phyloP scores from a whole-genome alignment of 768 basidiomycete genomes.

The Suillus spraguei region DNA sequence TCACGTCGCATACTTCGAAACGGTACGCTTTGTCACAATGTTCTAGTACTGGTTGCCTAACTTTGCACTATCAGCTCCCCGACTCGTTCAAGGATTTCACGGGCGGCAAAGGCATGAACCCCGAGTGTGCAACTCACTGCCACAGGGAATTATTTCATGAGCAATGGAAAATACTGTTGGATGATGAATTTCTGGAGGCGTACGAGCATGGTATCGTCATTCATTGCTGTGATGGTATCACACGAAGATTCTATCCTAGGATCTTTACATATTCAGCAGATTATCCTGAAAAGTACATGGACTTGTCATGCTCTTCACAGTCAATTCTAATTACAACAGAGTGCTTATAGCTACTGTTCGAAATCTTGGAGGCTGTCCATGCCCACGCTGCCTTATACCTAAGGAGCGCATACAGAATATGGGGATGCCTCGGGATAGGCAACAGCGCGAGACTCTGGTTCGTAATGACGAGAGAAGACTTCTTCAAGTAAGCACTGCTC shows the following conservation, averaged over 20 bases:
- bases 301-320: slow-evolving; percentile 18
- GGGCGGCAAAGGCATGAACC: slow-evolving; percentile 1
- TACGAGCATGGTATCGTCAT: slow-evolving; percentile 22
- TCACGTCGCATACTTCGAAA: slow-evolving; percentile 19
- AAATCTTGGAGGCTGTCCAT: slow-evolving; percentile 16
- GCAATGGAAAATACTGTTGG: slow-evolving; percentile 16
- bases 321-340: background rate
- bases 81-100: slow-evolving; percentile 9
- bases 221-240: slow-evolving; percentile 17
- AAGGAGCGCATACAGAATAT: slow-evolving; percentile 10
- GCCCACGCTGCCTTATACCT: slow-evolving; percentile 19
- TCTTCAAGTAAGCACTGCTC: no score
- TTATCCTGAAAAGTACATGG: slow-evolving; percentile 25
- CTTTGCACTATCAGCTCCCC: no score
- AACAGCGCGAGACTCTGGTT: background rate
- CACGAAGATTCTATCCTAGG: slow-evolving; percentile 18
- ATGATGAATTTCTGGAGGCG: slow-evolving; percentile 18
- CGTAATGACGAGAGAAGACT: background rate
- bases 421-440: slow-evolving; percentile 14
- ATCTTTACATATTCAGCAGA: slow-evolving; percentile 24
- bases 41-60: no score
- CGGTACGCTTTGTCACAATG: no score
- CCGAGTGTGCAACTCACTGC: slow-evolving; percentile 15
- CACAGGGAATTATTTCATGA: slow-evolving; percentile 16
- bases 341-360: background rate